phyloP scores from a whole-genome alignment of 805 yeast species.

The Phaffomyces opuntiae region DNA sequence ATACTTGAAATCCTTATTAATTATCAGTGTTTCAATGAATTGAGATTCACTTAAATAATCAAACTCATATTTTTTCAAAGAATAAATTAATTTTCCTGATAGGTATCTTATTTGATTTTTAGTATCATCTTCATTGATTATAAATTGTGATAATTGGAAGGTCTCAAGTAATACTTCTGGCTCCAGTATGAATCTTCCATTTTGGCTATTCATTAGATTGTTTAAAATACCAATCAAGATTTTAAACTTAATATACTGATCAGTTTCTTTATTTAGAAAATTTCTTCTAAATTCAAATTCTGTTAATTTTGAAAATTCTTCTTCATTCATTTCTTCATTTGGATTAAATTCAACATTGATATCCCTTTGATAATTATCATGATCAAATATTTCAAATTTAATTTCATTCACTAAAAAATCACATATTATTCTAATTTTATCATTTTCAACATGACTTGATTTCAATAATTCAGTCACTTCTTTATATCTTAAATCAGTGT shows the following conservation, averaged over 20 bases:
- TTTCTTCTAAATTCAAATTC: constrained; percentile 15
- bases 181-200: constrained; percentile 17
- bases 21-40: constrained; percentile 38
- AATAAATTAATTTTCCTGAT: constrained; percentile 38
- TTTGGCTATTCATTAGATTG: constrained; percentile 1
- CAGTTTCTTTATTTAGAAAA: constrained; percentile 6
- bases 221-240: constrained; percentile 12
- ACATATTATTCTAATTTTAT: constrained; percentile 9
- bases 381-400: constrained; percentile 7
- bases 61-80: constrained; percentile 33
- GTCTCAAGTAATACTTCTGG: constrained; percentile 27
- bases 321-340: constrained; percentile 6
- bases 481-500: constrained; percentile 15
- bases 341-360: background rate
- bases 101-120: constrained; percentile 29
- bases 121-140: constrained; percentile 26
- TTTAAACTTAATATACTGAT: constrained; percentile 12
- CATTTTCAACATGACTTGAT: constrained; percentile 5
- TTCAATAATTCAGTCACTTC: constrained; percentile 7
- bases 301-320: constrained; percentile 2
- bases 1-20: constrained; percentile 25
- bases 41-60: constrained; percentile 47
- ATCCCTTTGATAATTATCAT: constrained; percentile 1
- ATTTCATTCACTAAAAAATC: constrained; percentile 15
- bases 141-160: constrained; percentile 35